Base-by-base conservation (phyloP, 2,329 filamentous ascomycete genomes). In the Aspergillus sp. region DNA sequence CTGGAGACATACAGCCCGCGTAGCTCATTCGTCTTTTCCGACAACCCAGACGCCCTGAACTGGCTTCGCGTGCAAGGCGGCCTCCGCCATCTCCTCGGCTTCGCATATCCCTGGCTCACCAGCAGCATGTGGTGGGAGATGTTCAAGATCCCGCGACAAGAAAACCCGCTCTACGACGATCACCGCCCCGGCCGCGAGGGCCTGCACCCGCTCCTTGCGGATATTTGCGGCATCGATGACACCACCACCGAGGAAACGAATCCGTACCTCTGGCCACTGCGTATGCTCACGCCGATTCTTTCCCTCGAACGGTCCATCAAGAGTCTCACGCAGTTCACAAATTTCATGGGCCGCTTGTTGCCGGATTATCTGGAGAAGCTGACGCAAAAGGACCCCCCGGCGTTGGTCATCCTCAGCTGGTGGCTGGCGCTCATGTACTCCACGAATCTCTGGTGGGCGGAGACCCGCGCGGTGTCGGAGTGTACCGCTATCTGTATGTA, bases 401-500 rank as follows among this genome's bases (percentile, higher is more conserved):
- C 68, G 10, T 40, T 72, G 45, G 49, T 73, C 4, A 54, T 73
- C 26, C 54, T 73, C n/a, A 62, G 60, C 26, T 66, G 65, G 60
- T 73, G 70, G 70, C 57, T 72, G 50, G 66, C 57, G 6, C 60
- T 67, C 22, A 61, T 67, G 59, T 62, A 57, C 24, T 58, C 52
- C 40, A 47, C 57, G 38, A 54, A 59, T 7, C 35, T 65, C 16
- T 69, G 63, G 60, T 73, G 68, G 69, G 56, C 67, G 36, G 58
- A 66, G 36, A 59, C 58, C 24, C 55, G 71, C 32, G 61, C 65
- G 4, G 54, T 60, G 1, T 67, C 68, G 2, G 70, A 73, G 54
- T 71, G 69, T 50, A 57, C 60, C 6, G 71, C 70, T 30, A 68
- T 73, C 13, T 72, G 68, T 49, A 71, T 69, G 66, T 67, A 62